These are phyloP conservation scores for Aspergillus coremiiformis DNA, from an alignment of 495 filamentous ascomycete genomes.

Conservation along the genomic window DNA sequence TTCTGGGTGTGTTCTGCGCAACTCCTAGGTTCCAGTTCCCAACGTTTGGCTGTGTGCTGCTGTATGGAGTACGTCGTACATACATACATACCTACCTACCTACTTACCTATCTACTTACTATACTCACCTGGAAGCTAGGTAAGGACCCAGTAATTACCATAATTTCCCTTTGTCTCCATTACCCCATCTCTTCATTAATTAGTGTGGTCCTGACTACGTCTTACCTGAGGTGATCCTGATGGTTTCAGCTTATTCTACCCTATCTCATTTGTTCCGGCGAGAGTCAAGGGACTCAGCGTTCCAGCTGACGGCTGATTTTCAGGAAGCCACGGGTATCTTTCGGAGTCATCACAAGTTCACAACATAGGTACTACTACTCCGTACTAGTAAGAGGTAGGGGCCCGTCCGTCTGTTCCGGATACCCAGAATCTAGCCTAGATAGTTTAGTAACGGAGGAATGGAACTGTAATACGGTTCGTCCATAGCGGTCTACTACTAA, in stretches of 20 bases:
- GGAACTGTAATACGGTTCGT: neutral
- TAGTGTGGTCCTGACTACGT: neutral
- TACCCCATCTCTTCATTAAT: neutral
- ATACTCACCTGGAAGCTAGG: neutral
- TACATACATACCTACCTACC: too few relatives aligned
- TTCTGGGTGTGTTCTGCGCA: conserved; percentile 12
- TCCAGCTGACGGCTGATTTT: neutral
- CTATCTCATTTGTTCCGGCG: neutral
- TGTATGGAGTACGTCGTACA: too few relatives aligned
- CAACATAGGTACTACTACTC: neutral
- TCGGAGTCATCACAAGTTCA: neutral
- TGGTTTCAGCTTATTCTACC: neutral
- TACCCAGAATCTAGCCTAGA: neutral
- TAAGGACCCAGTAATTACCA: neutral
- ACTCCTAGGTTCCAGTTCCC: neutral
- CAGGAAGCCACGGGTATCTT: neutral
- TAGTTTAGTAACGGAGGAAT: neutral
- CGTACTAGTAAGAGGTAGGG: neutral
- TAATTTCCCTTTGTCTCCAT: neutral
- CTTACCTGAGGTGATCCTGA: neutral
- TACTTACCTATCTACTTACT: too few relatives aligned
- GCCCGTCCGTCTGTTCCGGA: conserved; percentile 1
- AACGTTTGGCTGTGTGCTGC: conserved; percentile 4
- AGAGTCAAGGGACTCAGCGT: neutral
- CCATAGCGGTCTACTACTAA: conserved; percentile 6